Evolutionary conservation across 164 flowering plant species (phyloP).

Genomic region (Amborella trichopoda): DNA sequence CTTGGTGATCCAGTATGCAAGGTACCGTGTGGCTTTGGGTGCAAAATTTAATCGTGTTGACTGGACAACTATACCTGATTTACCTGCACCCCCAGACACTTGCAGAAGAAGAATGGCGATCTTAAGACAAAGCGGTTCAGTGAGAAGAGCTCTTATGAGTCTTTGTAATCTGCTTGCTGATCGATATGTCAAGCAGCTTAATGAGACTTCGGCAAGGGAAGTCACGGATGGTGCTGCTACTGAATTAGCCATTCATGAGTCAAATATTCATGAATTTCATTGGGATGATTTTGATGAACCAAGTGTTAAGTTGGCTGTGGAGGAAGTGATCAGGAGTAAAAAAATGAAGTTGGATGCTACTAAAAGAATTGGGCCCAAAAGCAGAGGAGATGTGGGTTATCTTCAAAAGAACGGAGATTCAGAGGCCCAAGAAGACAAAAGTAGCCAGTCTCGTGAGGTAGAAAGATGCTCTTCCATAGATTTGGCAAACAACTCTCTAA

Average conservation of each 20-base stretch:
- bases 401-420: background rate
- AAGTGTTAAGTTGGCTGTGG: constrained; percentile 35
- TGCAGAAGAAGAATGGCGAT: constrained; percentile 61
- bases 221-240: constrained; percentile 7
- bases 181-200: constrained; percentile 48
- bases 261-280: constrained; percentile 11
- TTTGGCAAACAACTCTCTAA: background rate
- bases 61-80: constrained; percentile 60
- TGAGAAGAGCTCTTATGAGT: constrained; percentile 55
- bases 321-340: constrained; percentile 53
- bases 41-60: constrained; percentile 43
- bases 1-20: constrained; percentile 67
- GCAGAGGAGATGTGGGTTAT: constrained; percentile 19
- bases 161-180: constrained; percentile 61
- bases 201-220: constrained; percentile 16
- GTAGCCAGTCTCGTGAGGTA: background rate
- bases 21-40: constrained; percentile 69
- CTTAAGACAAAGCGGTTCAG: constrained; percentile 27
- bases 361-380: constrained; percentile 13
- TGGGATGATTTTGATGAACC: constrained; percentile 83
- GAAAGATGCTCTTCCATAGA: background rate
- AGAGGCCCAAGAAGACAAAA: background rate
- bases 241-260: constrained; percentile 1
- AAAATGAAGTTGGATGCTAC: constrained; percentile 34
- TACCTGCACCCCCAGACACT: constrained; percentile 64